Evolutionary conservation across 2,329 filamentous ascomycete genomes (phyloP), one percentile per base, ranked within the genome.

Genomic region (Diaporthe amygdali): DNA sequence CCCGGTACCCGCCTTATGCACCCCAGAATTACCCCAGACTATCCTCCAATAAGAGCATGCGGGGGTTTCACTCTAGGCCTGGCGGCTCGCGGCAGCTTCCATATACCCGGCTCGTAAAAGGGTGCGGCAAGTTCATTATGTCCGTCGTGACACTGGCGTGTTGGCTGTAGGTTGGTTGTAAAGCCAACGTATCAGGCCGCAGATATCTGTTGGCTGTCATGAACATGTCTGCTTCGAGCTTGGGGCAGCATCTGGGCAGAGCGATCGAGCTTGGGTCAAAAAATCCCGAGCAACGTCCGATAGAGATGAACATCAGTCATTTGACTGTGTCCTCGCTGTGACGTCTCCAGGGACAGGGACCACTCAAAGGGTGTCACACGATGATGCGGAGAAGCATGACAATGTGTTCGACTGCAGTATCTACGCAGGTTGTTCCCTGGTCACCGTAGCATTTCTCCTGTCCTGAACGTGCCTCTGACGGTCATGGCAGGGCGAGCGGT

Each of bases 11-110:
- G 41, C 30, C 30, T 59, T 47, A 52, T 66, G 56, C 44, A 66
- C 70, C 70, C 67, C 70, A 54, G 67, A 49, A 59, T 66, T 72
- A 70, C 70, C 70, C 70, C 70, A 70, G 70, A 64, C 59, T 61
- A 22, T 66, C 67, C 51, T 47, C 66, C 66, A 68, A 55, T 59
- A 44, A 47, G 22, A 49, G 41, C 46, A 39, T 51, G 52, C 66
- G 66, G 66, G 66, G 66, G 41, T 39, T 68, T 59, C 41, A 59
- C 46, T n/a, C 41, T 46, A 59, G 52, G 41, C 52, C 32, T 25
- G 66, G 51, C 66, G 41, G 55, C 66, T 25, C 27, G 17, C 51
- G 52, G 20, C 66, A 56, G 66, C 49, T 56, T 56, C 37, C n/a
- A 46, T 68, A 47, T 34, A 47, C 44, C 66, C 66, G 66, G 51